phyloP scores from a whole-genome alignment of 2,329 filamentous ascomycete species.

The Pestalotiopsis fici region DNA sequence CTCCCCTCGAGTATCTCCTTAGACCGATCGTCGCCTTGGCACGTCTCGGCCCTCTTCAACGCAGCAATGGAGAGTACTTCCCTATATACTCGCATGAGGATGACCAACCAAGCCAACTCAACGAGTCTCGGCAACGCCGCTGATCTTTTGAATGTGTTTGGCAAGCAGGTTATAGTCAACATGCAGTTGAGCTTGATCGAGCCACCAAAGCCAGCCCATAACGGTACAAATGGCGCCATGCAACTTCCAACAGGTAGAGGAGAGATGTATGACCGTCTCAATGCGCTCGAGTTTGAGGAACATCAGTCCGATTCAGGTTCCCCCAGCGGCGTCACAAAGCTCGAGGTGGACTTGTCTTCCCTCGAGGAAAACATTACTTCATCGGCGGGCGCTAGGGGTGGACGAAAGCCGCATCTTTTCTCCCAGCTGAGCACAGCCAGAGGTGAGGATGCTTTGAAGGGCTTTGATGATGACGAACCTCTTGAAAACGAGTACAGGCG shows the following conservation, averaged over 20 bases:
- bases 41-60: conserved; percentile 74
- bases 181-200: conserved; percentile 65
- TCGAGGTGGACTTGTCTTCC: conserved; percentile 42
- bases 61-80: conserved; percentile 78
- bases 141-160: conserved; percentile 69
- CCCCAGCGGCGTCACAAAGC: conserved; percentile 28
- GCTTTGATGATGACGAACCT: conserved; percentile 21
- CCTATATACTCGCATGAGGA: conserved; percentile 70
- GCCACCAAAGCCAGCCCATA: conserved; percentile 28
- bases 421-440: conserved; percentile 40
- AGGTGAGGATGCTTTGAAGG: conserved; percentile 24
- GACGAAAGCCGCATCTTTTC: conserved; percentile 39
- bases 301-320: conserved; percentile 22
- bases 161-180: conserved; percentile 78
- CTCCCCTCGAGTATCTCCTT: conserved; percentile 61
- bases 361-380: conserved; percentile 34
- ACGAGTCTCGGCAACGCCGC: conserved; percentile 64
- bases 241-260: conserved; percentile 25
- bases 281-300: conserved; percentile 28
- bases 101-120: conserved; percentile 38
- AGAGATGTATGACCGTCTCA: conserved; percentile 27
- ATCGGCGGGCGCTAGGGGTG: conserved; percentile 17
- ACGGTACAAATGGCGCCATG: conserved; percentile 19
- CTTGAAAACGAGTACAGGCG: conserved; percentile 21
- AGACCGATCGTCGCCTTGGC: conserved; percentile 71